Conservation (phyloP, 495 filamentous ascomycete genomes). For the Aspergillus biplanus region DNA sequence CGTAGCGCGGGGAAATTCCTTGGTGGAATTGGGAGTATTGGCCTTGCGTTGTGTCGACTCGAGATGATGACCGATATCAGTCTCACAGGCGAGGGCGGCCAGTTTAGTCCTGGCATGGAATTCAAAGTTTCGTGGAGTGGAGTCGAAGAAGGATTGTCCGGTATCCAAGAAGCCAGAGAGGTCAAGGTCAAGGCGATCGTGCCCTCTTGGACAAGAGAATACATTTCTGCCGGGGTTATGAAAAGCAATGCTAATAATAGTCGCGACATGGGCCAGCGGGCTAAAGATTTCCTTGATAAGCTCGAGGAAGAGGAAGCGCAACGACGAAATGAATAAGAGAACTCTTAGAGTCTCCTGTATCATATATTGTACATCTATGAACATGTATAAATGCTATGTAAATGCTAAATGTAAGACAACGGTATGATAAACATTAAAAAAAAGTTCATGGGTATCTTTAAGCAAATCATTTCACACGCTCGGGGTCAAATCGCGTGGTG, state of each 20-base stretch:
- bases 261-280: conserved; percentile 35
- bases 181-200: conserved; percentile 84
- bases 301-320: conserved; percentile 45
- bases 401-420: conserved; percentile 1
- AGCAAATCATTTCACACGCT: conserved; percentile 9
- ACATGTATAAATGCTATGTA: conserved; percentile 23
- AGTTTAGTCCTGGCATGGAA: conserved; percentile 54
- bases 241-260: conserved; percentile 28
- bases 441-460: conserved; percentile 31
- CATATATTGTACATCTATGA: conserved; percentile 31
- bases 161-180: conserved; percentile 33
- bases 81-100: conserved; percentile 63
- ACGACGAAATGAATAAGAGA: conserved; percentile 31
- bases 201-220: conserved; percentile 70
- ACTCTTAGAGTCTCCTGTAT: conserved; percentile 15
- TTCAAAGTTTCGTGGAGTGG: conserved; percentile 56
- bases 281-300: conserved; percentile 43
- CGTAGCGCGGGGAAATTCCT: conserved; percentile 80
- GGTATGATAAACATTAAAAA: background rate
- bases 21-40: conserved; percentile 77
- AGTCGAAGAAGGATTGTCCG: conserved; percentile 52
- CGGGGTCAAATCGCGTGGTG: background rate
- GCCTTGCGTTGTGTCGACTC: conserved; percentile 83
- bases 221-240: conserved; percentile 38
- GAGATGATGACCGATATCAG: conserved; percentile 83